A percentile compares a stretch with the other conserved stretches of the same genome.
Evolutionary conservation across 768 basidiomycete genomes (phyloP).

Genomic region (Podaxis pistillaris): DNA sequence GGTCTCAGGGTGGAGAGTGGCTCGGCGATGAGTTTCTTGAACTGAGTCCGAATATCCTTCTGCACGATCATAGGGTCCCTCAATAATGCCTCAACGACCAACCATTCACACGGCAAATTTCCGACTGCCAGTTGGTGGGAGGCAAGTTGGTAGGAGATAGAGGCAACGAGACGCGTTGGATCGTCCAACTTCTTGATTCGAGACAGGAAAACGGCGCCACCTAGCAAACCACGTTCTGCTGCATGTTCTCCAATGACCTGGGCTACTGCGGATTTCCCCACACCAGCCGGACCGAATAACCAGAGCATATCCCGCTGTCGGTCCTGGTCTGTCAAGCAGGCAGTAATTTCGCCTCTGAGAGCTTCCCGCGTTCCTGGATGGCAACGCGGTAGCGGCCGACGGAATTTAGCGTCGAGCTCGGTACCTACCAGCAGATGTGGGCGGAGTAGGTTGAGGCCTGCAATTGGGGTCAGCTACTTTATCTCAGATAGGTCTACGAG

Average conservation of each 20-base stretch:
- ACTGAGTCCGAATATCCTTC: neutral
- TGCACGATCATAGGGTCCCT: neutral
- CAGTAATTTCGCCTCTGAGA: neutral
- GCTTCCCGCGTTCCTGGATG: neutral
- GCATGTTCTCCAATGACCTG: neutral
- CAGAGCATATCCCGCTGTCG: neutral
- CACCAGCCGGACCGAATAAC: neutral
- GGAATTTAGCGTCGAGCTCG: neutral
- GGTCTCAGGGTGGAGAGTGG: neutral
- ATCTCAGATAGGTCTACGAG: no score
- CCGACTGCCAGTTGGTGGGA: neutral
- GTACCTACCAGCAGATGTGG: neutral
- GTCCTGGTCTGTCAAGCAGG: neutral
- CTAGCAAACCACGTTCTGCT: neutral
- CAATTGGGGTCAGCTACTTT: neutral
- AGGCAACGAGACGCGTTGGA: neutral
- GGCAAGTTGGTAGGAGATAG: neutral
- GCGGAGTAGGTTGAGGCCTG: neutral
- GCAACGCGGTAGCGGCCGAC: conserved; percentile 9
- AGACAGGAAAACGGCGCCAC: conserved; percentile 6
- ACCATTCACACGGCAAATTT: neutral
- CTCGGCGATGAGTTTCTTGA: neutral
- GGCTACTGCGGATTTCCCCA: conserved; percentile 4
- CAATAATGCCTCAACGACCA: neutral
- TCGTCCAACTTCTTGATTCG: neutral